Percentiles rank a stretch among this genome's conserved stretches.
These are phyloP conservation scores for Lobosporangium transversale DNA, from an alignment of 192 early-diverging fungal species.

Conservation along the genomic window DNA sequence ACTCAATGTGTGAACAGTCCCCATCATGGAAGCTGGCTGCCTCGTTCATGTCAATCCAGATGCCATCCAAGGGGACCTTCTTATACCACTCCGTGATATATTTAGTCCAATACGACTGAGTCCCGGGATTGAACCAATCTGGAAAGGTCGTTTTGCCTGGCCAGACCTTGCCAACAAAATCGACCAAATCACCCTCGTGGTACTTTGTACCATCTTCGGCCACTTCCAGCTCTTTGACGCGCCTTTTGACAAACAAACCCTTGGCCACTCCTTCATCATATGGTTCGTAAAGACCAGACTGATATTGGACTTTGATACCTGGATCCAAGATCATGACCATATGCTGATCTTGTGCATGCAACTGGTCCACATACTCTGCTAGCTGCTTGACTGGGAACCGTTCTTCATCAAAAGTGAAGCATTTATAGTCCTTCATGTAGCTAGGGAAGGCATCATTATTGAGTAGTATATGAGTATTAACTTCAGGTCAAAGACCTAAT, in stretches of 20 bases:
- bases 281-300: constrained; percentile 55
- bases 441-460: neutral
- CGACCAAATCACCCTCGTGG: constrained; percentile 18
- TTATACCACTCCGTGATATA: constrained; percentile 36
- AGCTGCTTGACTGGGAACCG: constrained; percentile 64
- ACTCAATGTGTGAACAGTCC: constrained; percentile 23
- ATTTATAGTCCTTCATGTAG: constrained; percentile 71
- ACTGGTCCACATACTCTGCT: constrained; percentile 52
- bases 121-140: constrained; percentile 67
- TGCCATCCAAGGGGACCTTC: constrained; percentile 59
- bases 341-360: constrained; percentile 63
- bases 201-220: constrained; percentile 5
- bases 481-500: too few species aligned
- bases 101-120: constrained; percentile 61
- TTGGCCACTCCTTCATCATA: constrained; percentile 61
- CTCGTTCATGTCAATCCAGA: constrained; percentile 79
- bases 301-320: constrained; percentile 58
- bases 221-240: constrained; percentile 4
- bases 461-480: too few species aligned
- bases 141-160: constrained; percentile 69
- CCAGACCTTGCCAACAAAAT: constrained; percentile 66
- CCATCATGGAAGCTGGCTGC: constrained; percentile 43
- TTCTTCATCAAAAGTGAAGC: constrained; percentile 66
- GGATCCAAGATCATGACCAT: constrained; percentile 71
- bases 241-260: constrained; percentile 65